phyloP scores from a whole-genome alignment of 2,329 filamentous ascomycete species.

The Fulvia fulva region DNA sequence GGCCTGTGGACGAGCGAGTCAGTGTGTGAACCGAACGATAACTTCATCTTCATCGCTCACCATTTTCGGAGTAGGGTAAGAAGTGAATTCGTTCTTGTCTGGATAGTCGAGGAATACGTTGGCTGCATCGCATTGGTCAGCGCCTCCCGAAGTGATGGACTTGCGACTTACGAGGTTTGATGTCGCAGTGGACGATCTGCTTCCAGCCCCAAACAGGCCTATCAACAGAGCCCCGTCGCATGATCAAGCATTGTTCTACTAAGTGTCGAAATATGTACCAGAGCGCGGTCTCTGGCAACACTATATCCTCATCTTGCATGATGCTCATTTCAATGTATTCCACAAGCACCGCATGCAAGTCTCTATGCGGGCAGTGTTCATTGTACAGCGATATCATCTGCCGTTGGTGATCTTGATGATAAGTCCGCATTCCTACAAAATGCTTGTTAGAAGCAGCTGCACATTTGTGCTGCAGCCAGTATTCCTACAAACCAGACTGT shows the following conservation, averaged over 20 bases:
- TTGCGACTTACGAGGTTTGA: constrained; percentile 8
- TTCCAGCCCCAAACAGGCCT: neutral
- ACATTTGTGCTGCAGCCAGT: neutral
- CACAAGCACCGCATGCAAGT: neutral
- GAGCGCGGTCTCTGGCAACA: constrained; percentile 17
- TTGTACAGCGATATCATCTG: neutral
- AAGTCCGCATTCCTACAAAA: neutral
- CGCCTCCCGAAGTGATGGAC: neutral
- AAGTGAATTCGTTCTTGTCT: neutral
- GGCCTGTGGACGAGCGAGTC: neutral
- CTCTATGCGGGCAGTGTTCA: neutral
- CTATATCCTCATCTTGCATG: neutral
- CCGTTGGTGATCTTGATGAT: neutral
- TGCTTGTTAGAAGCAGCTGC: neutral
- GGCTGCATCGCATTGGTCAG: neutral
- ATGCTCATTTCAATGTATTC: neutral
- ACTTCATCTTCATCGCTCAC: neutral
- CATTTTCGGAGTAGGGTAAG: constrained; percentile 1
- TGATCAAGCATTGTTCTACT: constrained; percentile 15
- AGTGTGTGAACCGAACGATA: neutral
- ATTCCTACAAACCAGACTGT: too few species aligned
- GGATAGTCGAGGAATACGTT: constrained; percentile 14
- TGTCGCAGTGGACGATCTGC: constrained; percentile 17
- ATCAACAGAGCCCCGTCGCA: constrained; percentile 11
- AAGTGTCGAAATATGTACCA: constrained; percentile 15